These are phyloP conservation scores for Ophiostoma novo-ulmi DNA, from an alignment of 2,329 filamentous ascomycete species.

Conservation along the genomic window DNA sequence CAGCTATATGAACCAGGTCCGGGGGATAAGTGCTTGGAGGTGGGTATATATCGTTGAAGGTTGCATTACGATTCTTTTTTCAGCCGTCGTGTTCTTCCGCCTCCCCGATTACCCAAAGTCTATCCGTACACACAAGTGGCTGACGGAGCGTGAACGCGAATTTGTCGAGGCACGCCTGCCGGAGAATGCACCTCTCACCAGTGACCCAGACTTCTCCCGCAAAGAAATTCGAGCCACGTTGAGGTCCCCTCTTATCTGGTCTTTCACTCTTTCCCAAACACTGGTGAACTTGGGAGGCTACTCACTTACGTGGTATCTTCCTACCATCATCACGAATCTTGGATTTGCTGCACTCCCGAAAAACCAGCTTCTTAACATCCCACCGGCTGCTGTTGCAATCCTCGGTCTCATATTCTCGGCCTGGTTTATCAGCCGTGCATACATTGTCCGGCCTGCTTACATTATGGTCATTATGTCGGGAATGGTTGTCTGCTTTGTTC, in stretches of 20 bases:
- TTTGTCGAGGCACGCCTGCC: constrained; percentile 23
- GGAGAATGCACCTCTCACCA: constrained; percentile 21
- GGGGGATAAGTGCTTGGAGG: constrained; percentile 31
- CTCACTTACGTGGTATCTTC: constrained; percentile 37
- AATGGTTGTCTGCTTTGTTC: constrained; percentile 42
- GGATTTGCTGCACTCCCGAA: constrained; percentile 40
- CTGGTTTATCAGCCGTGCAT: constrained; percentile 37
- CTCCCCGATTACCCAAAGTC: constrained; percentile 41
- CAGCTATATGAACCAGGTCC: constrained; percentile 31
- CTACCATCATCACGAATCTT: constrained; percentile 39
- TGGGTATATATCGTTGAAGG: constrained; percentile 44
- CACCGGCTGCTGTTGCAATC: constrained; percentile 40
- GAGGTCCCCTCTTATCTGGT: constrained; percentile 29
- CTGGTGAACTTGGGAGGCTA: constrained; percentile 39
- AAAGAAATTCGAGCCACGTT: constrained; percentile 37
- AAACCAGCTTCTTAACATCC: constrained; percentile 44
- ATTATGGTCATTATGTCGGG: constrained; percentile 37
- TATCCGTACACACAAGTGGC: constrained; percentile 21
- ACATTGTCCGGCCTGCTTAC: constrained; percentile 38
- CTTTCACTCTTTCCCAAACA: constrained; percentile 31
- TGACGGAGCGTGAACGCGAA: constrained; percentile 24
- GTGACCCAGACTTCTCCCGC: constrained; percentile 36
- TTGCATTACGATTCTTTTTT: constrained; percentile 39
- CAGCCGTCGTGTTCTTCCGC: constrained; percentile 36
- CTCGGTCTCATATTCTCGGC: constrained; percentile 40